phyloP scores from a whole-genome alignment of 805 yeast species.

The Nakazawaea pomicola region DNA sequence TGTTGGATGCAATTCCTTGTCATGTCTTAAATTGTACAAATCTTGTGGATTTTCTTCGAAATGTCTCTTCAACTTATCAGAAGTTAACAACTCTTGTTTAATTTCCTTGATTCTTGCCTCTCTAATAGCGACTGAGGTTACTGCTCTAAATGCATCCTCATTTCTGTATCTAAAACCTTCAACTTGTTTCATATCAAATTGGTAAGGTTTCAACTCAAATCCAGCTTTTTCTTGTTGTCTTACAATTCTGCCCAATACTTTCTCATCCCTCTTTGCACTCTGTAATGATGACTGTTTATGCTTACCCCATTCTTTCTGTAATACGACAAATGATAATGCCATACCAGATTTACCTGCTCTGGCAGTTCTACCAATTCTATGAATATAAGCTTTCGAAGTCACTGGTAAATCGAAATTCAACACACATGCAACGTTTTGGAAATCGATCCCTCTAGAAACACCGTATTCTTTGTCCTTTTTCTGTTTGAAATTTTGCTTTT shows the following conservation, averaged over 20 bases:
- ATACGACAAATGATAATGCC: slow-evolving; percentile 88
- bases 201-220: slow-evolving; percentile 76
- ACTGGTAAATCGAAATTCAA: slow-evolving; percentile 91
- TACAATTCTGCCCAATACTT: slow-evolving; percentile 68
- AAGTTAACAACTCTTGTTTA: slow-evolving; percentile 78
- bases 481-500: slow-evolving; percentile 21
- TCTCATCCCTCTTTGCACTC: slow-evolving; percentile 80
- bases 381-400: slow-evolving; percentile 83
- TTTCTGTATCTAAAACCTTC: slow-evolving; percentile 95
- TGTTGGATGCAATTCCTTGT: slow-evolving; percentile 78
- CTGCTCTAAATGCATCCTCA: slow-evolving; percentile 96
- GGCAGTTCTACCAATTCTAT: slow-evolving; percentile 95
- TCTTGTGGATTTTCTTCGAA: slow-evolving; percentile 98
- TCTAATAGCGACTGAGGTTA: slow-evolving; percentile 81
- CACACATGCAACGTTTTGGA: slow-evolving; percentile 93
- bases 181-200: slow-evolving; percentile 86
- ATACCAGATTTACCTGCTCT: slow-evolving; percentile 95
- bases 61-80: slow-evolving; percentile 87
- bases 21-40: slow-evolving; percentile 83
- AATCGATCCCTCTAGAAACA: slow-evolving; percentile 95
- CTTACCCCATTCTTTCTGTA: slow-evolving; percentile 77
- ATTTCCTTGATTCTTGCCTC: slow-evolving; percentile 91
- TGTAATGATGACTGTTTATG: slow-evolving; percentile 75
- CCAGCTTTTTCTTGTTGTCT: slow-evolving; percentile 74
- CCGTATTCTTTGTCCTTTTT: slow-evolving; percentile 76